A percentile compares a stretch with the other conserved stretches of the same genome.
Conservation (phyloP, 768 basidiomycete species). For the Galerina sulciceps region DNA sequence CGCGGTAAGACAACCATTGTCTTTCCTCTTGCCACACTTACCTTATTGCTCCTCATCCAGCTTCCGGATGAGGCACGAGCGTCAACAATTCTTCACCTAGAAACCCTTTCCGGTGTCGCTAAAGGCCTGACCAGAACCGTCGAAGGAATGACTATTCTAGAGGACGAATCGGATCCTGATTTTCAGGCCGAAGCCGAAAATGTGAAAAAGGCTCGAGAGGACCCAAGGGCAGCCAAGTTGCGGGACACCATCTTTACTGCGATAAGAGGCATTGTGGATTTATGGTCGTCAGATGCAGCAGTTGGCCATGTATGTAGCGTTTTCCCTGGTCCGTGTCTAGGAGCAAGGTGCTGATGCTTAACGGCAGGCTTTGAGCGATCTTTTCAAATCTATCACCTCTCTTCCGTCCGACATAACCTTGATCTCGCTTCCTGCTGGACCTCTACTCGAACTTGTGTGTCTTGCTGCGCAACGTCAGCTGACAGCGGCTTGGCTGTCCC, state of each 20-base stretch:
- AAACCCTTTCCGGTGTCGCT: conserved; percentile 83
- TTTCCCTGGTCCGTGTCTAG: not conserved
- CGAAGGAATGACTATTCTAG: conserved; percentile 66
- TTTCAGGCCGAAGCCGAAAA: conserved; percentile 53
- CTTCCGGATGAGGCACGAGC: conserved; percentile 74
- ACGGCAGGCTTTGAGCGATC: conserved; percentile 73
- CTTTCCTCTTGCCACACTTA: not conserved
- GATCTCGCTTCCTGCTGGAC: conserved; percentile 79
- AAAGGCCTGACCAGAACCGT: conserved; percentile 82
- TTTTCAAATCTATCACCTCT: conserved; percentile 86
- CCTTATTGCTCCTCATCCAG: conserved; percentile 36
- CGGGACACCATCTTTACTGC: conserved; percentile 69
- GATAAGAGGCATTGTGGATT: conserved; percentile 62
- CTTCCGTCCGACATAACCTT: conserved; percentile 79
- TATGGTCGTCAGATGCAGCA: conserved; percentile 82
- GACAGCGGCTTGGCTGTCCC: conserved; percentile 83
- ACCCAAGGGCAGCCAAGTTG: conserved; percentile 63
- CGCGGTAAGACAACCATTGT: conserved; percentile 46
- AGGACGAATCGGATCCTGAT: conserved; percentile 58
- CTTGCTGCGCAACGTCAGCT: conserved; percentile 71
- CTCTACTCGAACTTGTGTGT: conserved; percentile 81
- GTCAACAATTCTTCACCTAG: conserved; percentile 71
- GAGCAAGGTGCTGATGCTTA: not conserved
- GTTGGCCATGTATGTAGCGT: conserved; percentile 70
- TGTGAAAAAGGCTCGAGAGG: conserved; percentile 64